These are phyloP conservation scores for Zychaea mexicana DNA, from an alignment of 371 early-diverging fungal genomes.

Conservation along the genomic window DNA sequence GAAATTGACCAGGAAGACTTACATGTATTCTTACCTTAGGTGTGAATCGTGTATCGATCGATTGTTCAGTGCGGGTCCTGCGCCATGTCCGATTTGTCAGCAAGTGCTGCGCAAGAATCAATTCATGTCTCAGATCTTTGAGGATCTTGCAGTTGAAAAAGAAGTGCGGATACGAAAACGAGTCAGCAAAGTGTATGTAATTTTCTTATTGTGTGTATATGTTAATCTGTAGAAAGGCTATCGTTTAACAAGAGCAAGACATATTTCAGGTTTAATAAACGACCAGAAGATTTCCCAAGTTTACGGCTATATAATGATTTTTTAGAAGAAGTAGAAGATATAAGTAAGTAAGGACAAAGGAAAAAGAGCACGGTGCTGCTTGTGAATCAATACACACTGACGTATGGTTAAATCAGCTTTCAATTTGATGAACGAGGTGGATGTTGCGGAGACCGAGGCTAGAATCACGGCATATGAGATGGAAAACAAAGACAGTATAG, in stretches of 20 bases:
- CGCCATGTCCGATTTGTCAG: slow-evolving; percentile 92
- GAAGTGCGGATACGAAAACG: slow-evolving; percentile 90
- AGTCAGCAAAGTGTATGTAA: slow-evolving; percentile 72
- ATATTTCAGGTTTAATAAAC: slow-evolving; percentile 80
- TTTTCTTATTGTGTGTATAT: no score
- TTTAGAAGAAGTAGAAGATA: slow-evolving; percentile 89
- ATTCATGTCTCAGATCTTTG: slow-evolving; percentile 90
- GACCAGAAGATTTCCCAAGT: slow-evolving; percentile 86
- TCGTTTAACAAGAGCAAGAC: no score
- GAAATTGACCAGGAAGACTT: neutral
- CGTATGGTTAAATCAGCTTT: slow-evolving; percentile 54
- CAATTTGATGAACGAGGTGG: slow-evolving; percentile 85
- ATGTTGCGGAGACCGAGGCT: slow-evolving; percentile 84
- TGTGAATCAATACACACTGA: neutral
- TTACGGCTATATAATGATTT: slow-evolving; percentile 86
- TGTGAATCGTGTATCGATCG: slow-evolving; percentile 92
- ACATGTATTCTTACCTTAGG: slow-evolving; percentile 47
- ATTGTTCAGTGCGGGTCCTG: slow-evolving; percentile 83
- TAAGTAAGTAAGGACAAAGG: slow-evolving; percentile 57
- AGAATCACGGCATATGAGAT: slow-evolving; percentile 74
- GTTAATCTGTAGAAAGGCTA: no score
- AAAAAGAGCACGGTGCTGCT: no score
- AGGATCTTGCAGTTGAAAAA: slow-evolving; percentile 93
- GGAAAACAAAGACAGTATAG: slow-evolving; percentile 85
- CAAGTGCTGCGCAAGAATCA: slow-evolving; percentile 80